phyloP scores from a whole-genome alignment of 2,329 filamentous ascomycete genomes.

The Helminthosporium solani region DNA sequence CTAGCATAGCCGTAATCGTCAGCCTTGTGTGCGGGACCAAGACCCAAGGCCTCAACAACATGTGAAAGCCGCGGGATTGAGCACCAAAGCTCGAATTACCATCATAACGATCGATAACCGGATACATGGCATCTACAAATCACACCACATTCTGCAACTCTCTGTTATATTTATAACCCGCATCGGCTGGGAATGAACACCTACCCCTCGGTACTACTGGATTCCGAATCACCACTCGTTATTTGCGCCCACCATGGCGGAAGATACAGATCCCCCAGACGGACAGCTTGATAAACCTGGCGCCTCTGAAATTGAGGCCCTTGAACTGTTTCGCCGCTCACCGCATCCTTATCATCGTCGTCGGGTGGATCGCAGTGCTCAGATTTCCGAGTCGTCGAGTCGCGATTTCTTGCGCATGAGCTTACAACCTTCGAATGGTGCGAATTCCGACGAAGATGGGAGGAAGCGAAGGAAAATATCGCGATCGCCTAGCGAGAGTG shows the following conservation, averaged over 20 bases:
- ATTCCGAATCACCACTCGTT: background rate
- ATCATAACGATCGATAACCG: background rate
- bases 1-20: background rate
- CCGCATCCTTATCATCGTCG: constrained; percentile 43
- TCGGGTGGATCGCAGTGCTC: constrained; percentile 21
- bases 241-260: constrained; percentile 15
- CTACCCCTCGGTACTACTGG: no score
- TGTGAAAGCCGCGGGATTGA: background rate
- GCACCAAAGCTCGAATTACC: background rate
- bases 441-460: constrained; percentile 28
- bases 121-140: constrained; percentile 16
- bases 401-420: constrained; percentile 20
- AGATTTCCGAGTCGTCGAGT: constrained; percentile 21
- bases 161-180: background rate
- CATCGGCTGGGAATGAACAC: constrained; percentile 13
- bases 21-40: background rate
- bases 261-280: constrained; percentile 16
- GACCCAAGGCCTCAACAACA: background rate
- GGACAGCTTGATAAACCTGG: constrained; percentile 21
- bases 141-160: constrained; percentile 1
- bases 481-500: constrained; percentile 72
- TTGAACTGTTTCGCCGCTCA: constrained; percentile 40
- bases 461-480: constrained; percentile 31
- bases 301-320: constrained; percentile 27
- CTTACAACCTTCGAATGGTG: constrained; percentile 16